Conservation (phyloP, 1,284 basidiomycete genomes). For the Amylostereum areolatum region DNA sequence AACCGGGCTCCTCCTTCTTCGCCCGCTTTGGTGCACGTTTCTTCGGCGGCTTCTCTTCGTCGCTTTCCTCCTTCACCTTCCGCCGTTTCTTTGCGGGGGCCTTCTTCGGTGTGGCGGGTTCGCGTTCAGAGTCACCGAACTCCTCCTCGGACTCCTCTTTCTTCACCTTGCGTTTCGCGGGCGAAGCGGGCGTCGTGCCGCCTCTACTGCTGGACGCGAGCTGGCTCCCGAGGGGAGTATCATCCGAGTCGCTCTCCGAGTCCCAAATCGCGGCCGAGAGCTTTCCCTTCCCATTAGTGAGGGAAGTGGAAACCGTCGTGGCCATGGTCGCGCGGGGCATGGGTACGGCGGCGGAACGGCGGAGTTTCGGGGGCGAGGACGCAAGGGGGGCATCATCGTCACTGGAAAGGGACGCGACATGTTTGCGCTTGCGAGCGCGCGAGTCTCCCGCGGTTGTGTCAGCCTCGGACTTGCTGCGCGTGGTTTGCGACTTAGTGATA, state of each 20-base stretch:
- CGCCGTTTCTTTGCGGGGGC: conserved; percentile 42
- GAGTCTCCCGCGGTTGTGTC: conserved; percentile 35
- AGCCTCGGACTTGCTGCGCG: conserved; percentile 41
- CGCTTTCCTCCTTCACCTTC: conserved; percentile 50
- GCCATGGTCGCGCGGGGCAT: conserved; percentile 37
- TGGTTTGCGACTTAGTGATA: conserved; percentile 26
- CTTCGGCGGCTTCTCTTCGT: conserved; percentile 30
- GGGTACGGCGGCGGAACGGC: conserved; percentile 32
- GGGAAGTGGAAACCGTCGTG: conserved; percentile 25
- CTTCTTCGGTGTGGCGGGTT: conserved; percentile 32
- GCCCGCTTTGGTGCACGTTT: conserved; percentile 27
- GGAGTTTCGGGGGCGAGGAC: conserved; percentile 57
- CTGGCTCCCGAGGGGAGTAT: conserved; percentile 7
- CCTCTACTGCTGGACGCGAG: conserved; percentile 15
- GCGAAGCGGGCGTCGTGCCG: conserved; percentile 35
- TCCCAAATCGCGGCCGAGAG: conserved; percentile 24
- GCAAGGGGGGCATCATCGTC: conserved; percentile 71
- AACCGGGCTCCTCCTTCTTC: conserved; percentile 29
- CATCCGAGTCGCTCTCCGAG: conserved; percentile 27
- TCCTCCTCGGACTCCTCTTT: conserved; percentile 41
- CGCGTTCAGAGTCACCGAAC: conserved; percentile 30
- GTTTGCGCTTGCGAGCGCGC: conserved; percentile 53
- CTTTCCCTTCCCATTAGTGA: conserved; percentile 35
- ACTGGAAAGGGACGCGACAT: conserved; percentile 47
- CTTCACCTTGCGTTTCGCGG: conserved; percentile 36